phyloP scores from a whole-genome alignment of 2,329 filamentous ascomycete species.

The Drechslerella coelobrocha region DNA sequence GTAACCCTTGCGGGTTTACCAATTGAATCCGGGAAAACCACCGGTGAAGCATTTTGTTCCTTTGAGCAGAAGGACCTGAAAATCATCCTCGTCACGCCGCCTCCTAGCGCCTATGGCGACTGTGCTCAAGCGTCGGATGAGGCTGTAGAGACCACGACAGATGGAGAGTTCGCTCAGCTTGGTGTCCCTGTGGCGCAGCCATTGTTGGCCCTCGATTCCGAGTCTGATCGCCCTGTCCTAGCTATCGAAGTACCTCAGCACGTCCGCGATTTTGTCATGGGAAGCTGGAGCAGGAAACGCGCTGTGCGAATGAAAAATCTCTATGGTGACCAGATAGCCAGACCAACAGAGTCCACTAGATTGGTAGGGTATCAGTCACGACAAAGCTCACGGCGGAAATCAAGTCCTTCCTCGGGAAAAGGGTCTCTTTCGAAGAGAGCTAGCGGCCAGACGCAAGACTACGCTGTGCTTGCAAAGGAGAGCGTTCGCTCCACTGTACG shows the following conservation, averaged over 20 bases:
- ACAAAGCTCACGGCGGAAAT: conserved; percentile 11
- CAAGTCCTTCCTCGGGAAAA: conserved; percentile 28
- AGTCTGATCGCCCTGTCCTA: conserved; percentile 42
- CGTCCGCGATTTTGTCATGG: conserved; percentile 48
- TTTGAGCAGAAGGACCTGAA: conserved; percentile 46
- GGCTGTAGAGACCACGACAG: conserved; percentile 19
- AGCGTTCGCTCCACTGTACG: conserved; percentile 48
- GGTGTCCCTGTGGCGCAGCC: conserved; percentile 32
- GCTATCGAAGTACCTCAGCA: conserved; percentile 44
- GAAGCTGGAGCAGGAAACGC: conserved; percentile 47
- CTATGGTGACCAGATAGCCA: conserved; percentile 40
- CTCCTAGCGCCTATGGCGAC: conserved; percentile 35
- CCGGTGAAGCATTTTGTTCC: conserved; percentile 42
- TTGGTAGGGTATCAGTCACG: conserved; percentile 23
- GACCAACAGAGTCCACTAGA: conserved; percentile 33
- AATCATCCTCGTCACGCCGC: conserved; percentile 45
- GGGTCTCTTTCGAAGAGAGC: conserved; percentile 28
- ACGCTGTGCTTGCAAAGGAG: conserved; percentile 46
- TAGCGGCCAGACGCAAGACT: conserved; percentile 38
- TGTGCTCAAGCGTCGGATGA: conserved; percentile 31
- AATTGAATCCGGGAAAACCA: conserved; percentile 24
- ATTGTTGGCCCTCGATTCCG: conserved; percentile 37
- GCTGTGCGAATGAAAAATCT: conserved; percentile 48
- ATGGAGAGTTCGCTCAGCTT: conserved; percentile 40
- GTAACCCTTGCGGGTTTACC: conserved; percentile 31